phyloP scores from a whole-genome alignment of 2,329 filamentous ascomycete species.

The Aspergillus oerlinghausenensis region DNA sequence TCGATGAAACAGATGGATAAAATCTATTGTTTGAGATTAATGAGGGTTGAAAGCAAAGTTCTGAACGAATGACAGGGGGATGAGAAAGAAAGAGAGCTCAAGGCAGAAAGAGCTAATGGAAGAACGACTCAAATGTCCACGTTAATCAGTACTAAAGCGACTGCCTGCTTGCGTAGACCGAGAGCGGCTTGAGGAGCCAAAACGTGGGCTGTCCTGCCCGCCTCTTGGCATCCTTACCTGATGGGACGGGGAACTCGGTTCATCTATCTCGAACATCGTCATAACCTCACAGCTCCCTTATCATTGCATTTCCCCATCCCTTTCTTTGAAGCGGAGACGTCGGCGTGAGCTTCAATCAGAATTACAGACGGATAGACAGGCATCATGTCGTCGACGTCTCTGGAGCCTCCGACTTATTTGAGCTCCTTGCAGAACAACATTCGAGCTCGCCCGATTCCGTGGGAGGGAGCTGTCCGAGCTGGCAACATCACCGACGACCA shows the following conservation, averaged over 20 bases:
- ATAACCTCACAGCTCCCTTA: neutral
- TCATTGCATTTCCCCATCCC: neutral
- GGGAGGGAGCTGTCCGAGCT: constrained; percentile 92
- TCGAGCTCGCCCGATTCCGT: constrained; percentile 88
- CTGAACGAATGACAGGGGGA: constrained; percentile 7
- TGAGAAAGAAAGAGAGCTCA: constrained; percentile 1
- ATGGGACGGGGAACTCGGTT: constrained; percentile 1
- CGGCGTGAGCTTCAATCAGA: constrained; percentile 5
- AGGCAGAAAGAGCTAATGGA: neutral
- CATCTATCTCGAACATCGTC: neutral
- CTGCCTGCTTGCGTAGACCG: neutral
- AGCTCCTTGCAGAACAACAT: constrained; percentile 94
- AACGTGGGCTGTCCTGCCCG: neutral
- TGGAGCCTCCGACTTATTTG: constrained; percentile 85
- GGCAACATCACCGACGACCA: constrained; percentile 92
- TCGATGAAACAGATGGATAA: neutral
- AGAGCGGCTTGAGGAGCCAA: neutral
- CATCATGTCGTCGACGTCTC: constrained; percentile 61
- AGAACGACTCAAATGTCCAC: neutral
- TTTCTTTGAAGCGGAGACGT: neutral
- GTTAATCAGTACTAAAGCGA: neutral
- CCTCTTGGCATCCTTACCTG: neutral
- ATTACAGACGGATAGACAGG: neutral
- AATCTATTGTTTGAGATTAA: neutral
- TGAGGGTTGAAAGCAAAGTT: neutral